Percentiles rank a stretch among this genome's conserved stretches.
These are phyloP conservation scores for Sarocladium brachiariae DNA, from an alignment of 2,329 filamentous ascomycete genomes.

Conservation along the genomic window DNA sequence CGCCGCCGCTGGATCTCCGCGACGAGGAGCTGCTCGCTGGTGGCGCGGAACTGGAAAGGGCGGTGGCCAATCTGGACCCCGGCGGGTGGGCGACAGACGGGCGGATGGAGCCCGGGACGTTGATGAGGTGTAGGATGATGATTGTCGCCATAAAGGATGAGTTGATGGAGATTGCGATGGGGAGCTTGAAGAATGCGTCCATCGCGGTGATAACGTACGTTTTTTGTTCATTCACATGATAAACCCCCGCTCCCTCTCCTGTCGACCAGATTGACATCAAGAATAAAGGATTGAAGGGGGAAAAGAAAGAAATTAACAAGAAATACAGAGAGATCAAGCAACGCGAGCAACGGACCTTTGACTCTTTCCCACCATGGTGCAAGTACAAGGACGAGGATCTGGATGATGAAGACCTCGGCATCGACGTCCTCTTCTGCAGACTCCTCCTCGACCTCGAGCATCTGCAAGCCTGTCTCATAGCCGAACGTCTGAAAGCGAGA, in stretches of 20 bases:
- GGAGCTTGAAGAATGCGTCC: constrained; percentile 14
- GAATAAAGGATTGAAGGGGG: too few relatives aligned
- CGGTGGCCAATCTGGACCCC: constrained; percentile 30
- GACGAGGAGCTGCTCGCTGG: constrained; percentile 41
- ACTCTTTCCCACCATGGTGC: constrained; percentile 40
- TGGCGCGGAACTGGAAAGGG: constrained; percentile 20
- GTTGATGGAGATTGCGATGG: constrained; percentile 23
- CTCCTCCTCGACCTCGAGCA: constrained; percentile 41
- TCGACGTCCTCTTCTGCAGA: constrained; percentile 31
- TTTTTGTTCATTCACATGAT: neutral
- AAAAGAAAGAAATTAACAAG: too few relatives aligned
- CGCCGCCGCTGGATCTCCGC: constrained; percentile 46
- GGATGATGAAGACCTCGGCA: constrained; percentile 35
- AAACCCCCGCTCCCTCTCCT: too few relatives aligned
- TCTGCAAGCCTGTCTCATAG: constrained; percentile 49
- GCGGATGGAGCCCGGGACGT: constrained; percentile 23
- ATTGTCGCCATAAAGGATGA: constrained; percentile 20
- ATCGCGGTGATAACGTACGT: constrained; percentile 9
- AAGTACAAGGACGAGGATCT: constrained; percentile 42
- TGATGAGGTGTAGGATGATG: constrained; percentile 18
- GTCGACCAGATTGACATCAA: too few relatives aligned
- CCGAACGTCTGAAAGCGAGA: constrained; percentile 38
- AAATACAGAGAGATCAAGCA: neutral
- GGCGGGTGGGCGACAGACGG: constrained; percentile 31
- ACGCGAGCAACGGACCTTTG: constrained; percentile 31